Evolutionary conservation across 176 grass and related monocot species (phyloP).

Genomic region (Guadua angustifolia): DNA sequence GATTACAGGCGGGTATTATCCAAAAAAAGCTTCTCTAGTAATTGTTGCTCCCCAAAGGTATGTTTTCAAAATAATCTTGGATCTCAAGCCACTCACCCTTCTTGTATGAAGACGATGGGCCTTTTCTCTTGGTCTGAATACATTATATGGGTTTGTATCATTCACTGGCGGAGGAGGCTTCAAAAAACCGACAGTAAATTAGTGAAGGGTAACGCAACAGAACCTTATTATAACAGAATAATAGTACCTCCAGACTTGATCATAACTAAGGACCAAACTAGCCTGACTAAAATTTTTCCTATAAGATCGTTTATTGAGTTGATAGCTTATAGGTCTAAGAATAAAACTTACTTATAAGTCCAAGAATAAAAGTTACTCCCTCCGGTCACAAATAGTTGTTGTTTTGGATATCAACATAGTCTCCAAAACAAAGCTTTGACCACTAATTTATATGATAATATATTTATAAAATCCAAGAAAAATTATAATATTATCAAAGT

Average conservation of each 20-base stretch:
- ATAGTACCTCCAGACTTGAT: neutral
- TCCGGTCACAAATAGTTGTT: too few relatives aligned
- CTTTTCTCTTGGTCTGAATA: constrained; percentile 99
- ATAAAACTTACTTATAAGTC: neutral
- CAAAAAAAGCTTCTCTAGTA: constrained; percentile 16
- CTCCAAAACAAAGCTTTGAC: too few relatives aligned
- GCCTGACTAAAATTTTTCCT: neutral
- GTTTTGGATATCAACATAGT: too few relatives aligned
- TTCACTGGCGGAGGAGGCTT: constrained; percentile 94
- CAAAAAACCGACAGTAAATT: constrained; percentile 47
- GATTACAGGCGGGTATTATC: neutral
- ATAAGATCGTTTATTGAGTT: neutral
- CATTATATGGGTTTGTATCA: constrained; percentile 99
- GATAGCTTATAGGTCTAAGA: constrained; percentile 16
- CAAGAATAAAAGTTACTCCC: too few relatives aligned
- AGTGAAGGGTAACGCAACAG: constrained; percentile 38
- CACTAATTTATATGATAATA: too few relatives aligned
- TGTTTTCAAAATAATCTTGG: constrained; percentile 11
- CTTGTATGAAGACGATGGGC: constrained; percentile 91
- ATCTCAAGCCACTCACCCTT: constrained; percentile 66
- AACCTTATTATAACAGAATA: constrained; percentile 27
- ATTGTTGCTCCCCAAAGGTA: neutral
- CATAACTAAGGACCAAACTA: constrained; percentile 4
- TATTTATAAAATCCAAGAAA: too few relatives aligned
- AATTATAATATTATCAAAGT: too few relatives aligned